Evolutionary conservation across 2,329 filamentous ascomycete species (phyloP), one percentile per base, ranked within the genome.

Genomic region (Hysterium pulicare): DNA sequence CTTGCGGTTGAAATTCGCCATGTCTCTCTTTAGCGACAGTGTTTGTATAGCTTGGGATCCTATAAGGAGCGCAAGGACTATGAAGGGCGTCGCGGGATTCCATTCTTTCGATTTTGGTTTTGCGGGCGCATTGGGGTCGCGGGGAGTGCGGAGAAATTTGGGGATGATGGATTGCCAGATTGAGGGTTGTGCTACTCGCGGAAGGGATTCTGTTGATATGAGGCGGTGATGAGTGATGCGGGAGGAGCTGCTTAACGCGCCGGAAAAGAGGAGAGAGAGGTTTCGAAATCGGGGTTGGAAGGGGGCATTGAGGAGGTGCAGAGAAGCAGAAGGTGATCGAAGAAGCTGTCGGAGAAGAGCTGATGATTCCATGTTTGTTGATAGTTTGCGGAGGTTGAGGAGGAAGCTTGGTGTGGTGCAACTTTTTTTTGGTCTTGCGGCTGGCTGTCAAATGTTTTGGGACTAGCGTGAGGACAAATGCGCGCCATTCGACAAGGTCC

Each of bases 1-100:
- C 53, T 83, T 82, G 38, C 90, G 81, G 59, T 76, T 81, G 55
- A 86, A 90, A 8, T 83, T 81, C 23, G 77, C 75, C 59, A 83
- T 86, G 38, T 90, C 84, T 54, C 86, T 87, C 56, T 84, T 85
- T 56, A 97, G 66, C 26, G 83, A 77, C 59, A 98, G 84, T 76
- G 93, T 87, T 58, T 96, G 87, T 55, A 98, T 96, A 11, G 91
- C 87, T 76, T 96, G 95, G 48, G 89, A 95, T 3, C 94, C 94
- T 50, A 97, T 91, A 49, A 97, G 77, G 31, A 90, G 73, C 5
- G 86, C 74, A 2, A 82, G 64, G 44, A 79, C 59, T 45, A 91
- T 81, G 68, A 86, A 90, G 46, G 78, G 53, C 13, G 89, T 77
- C 2, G 77, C 77, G 19, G 90, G 76, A 16, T 74, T 73, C 66